Evolutionary conservation across 331 rosid species (phyloP).

Genomic region (Malus hybrid): DNA sequence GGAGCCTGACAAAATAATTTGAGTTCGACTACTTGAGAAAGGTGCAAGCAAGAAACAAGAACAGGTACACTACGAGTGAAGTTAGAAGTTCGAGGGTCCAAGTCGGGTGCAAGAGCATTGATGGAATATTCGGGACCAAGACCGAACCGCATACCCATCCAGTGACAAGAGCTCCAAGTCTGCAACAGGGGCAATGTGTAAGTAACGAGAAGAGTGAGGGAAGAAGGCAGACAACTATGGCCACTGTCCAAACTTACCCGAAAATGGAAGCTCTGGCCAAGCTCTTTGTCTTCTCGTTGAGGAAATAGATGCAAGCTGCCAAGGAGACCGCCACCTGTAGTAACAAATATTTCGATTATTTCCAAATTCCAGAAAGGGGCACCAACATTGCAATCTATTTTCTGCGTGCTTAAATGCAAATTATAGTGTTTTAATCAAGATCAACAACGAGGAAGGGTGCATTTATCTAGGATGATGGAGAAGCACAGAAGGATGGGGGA

Average conservation of each 20-base stretch:
- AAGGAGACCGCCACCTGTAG: constrained; percentile 86
- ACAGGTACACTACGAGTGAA: constrained; percentile 67
- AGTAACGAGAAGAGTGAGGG: background rate
- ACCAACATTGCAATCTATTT: background rate
- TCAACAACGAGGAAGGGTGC: background rate
- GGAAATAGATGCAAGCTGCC: constrained; percentile 95
- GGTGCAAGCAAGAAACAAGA: constrained; percentile 76
- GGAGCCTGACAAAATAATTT: background rate
- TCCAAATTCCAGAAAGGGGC: background rate
- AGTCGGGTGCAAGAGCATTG: constrained; percentile 64
- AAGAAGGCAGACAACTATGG: background rate
- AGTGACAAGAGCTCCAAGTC: constrained; percentile 76
- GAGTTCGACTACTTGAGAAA: constrained; percentile 69
- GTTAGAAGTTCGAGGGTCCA: constrained; percentile 89
- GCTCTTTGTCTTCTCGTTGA: constrained; percentile 89
- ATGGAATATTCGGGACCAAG: constrained; percentile 69
- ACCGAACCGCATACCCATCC: constrained; percentile 91
- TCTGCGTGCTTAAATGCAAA: background rate
- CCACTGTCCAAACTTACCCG: constrained; percentile 41
- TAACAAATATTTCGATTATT: constrained; percentile 12
- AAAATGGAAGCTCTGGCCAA: constrained; percentile 63
- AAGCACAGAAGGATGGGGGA: background rate
- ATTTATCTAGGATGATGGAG: background rate
- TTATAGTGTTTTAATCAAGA: background rate
- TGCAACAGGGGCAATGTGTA: constrained; percentile 26